Evolutionary conservation across 2,329 filamentous ascomycete genomes (phyloP).

Genomic region (Pestalotiopsis sp.): DNA sequence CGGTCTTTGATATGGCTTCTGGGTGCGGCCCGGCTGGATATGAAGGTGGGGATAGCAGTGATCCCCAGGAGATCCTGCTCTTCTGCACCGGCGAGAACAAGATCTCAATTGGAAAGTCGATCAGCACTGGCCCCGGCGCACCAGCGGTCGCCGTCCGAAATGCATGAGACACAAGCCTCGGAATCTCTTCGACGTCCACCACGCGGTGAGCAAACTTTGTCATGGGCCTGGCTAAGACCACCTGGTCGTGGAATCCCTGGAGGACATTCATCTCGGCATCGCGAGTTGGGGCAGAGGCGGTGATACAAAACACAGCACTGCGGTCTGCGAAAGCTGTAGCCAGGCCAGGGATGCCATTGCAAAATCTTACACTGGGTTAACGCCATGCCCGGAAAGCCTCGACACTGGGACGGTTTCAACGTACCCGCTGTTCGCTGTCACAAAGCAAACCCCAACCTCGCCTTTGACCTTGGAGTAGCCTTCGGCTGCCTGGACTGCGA

Average conservation of each 20-base stretch:
- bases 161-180: constrained; percentile 43
- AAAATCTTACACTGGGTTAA: constrained; percentile 35
- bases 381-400: background rate
- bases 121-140: constrained; percentile 38
- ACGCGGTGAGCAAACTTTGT: constrained; percentile 48
- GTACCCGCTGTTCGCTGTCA: constrained; percentile 49
- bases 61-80: constrained; percentile 40
- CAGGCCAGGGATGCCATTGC: constrained; percentile 45
- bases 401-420: constrained; percentile 9
- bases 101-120: constrained; percentile 40
- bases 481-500: constrained; percentile 48
- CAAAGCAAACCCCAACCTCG: constrained; percentile 45
- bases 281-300: constrained; percentile 42
- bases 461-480: constrained; percentile 44
- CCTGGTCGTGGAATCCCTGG: constrained; percentile 47
- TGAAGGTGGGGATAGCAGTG: constrained; percentile 34
- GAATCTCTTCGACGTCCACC: constrained; percentile 44
- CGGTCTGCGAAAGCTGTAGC: constrained; percentile 47
- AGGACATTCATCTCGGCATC: constrained; percentile 47
- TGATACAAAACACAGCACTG: constrained; percentile 45
- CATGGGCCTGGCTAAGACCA: constrained; percentile 42
- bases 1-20: constrained; percentile 28
- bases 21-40: constrained; percentile 37
- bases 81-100: constrained; percentile 39
- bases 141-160: constrained; percentile 39